phyloP scores from a whole-genome alignment of 1,284 basidiomycete genomes.

The Abortiporus biennis region DNA sequence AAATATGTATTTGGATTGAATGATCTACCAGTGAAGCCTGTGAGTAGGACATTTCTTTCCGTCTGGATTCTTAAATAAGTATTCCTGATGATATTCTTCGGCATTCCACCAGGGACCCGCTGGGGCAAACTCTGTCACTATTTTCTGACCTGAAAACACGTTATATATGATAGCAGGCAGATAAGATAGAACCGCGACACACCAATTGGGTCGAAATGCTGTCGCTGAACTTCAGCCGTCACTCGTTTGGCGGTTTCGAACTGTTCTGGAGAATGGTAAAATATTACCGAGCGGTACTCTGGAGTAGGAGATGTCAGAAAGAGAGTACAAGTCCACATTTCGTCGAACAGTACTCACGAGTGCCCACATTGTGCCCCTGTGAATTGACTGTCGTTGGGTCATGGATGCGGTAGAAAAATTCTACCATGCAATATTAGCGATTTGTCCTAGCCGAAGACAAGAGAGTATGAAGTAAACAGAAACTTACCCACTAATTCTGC shows the following conservation, averaged over 20 bases:
- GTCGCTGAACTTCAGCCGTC: constrained; percentile 80
- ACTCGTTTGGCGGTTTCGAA: constrained; percentile 69
- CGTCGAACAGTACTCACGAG: constrained; percentile 57
- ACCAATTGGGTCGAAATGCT: constrained; percentile 69
- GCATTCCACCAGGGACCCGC: constrained; percentile 78
- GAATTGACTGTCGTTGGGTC: constrained; percentile 83
- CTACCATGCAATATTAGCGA: too few relatives aligned
- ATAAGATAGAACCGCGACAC: background rate
- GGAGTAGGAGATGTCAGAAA: constrained; percentile 4
- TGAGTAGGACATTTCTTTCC: constrained; percentile 58
- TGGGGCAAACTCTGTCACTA: constrained; percentile 70
- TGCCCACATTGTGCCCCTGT: constrained; percentile 75
- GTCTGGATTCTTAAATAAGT: constrained; percentile 61
- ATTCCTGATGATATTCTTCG: constrained; percentile 84
- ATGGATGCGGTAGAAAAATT: constrained; percentile 94
- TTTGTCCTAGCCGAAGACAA: background rate
- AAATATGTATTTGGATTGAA: too few relatives aligned
- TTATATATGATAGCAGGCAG: background rate
- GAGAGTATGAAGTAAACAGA: too few relatives aligned
- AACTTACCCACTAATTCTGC: constrained; percentile 74
- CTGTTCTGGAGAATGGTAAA: constrained; percentile 77
- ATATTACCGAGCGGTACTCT: constrained; percentile 95
- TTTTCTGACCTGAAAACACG: constrained; percentile 40
- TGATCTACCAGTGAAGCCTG: constrained; percentile 47
- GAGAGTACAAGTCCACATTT: constrained; percentile 19